Percentiles rank a stretch among this genome's conserved stretches.
These are phyloP conservation scores for Boletus eberwhitei DNA, from an alignment of 768 basidiomycete genomes.

Conservation along the genomic window DNA sequence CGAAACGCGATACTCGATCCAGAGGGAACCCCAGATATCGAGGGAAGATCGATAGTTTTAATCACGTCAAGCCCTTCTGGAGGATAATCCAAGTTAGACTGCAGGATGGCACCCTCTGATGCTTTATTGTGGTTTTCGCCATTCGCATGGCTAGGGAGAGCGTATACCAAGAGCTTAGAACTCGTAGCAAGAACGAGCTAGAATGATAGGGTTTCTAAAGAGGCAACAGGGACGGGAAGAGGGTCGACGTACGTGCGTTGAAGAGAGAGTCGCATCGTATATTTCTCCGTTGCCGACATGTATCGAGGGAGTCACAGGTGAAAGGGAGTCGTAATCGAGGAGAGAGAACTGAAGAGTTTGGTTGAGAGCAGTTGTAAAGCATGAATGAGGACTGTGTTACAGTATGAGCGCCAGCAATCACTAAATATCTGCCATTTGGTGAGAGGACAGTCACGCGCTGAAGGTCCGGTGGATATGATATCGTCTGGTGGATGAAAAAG, in stretches of 20 bases:
- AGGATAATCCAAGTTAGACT: slow-evolving; percentile 16
- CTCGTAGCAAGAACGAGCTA: slow-evolving; percentile 71
- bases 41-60: slow-evolving; percentile 53
- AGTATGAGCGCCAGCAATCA: slow-evolving; percentile 69
- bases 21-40: slow-evolving; percentile 41
- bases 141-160: slow-evolving; percentile 39
- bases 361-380: slow-evolving; percentile 12
- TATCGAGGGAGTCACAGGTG: slow-evolving; percentile 46
- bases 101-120: slow-evolving; percentile 29
- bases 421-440: slow-evolving; percentile 59
- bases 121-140: neutral
- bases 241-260: slow-evolving; percentile 47
- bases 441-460: slow-evolving; percentile 88
- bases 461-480: slow-evolving; percentile 6
- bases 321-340: slow-evolving; percentile 60
- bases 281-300: slow-evolving; percentile 69
- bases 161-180: slow-evolving; percentile 59
- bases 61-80: slow-evolving; percentile 39
- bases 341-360: slow-evolving; percentile 50
- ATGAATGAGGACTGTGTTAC: slow-evolving; percentile 41
- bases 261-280: slow-evolving; percentile 81
- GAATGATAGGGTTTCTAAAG: neutral
- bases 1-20: slow-evolving; percentile 55
- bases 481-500: neutral
- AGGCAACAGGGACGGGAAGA: neutral